Conservation (phyloP, 2,329 filamentous ascomycete genomes). For the Nemania abortiva region DNA sequence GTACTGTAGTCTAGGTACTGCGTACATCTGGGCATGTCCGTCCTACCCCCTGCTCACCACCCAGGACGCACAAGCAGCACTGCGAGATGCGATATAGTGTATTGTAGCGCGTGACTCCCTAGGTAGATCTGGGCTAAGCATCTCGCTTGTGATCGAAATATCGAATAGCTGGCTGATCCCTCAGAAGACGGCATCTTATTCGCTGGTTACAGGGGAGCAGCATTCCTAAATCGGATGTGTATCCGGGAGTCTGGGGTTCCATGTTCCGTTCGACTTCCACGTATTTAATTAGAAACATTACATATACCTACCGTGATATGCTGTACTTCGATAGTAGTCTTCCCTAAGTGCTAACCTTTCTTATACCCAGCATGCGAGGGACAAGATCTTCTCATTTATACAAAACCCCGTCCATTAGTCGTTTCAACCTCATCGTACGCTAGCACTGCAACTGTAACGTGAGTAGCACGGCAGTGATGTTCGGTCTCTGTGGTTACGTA, state of each 20-base stretch:
- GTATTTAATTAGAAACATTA: conserved; percentile 15
- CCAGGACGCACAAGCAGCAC: conserved; percentile 24
- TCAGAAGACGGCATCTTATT: conserved; percentile 32
- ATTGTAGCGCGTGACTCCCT: conserved; percentile 22
- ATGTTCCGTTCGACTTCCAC: conserved; percentile 21
- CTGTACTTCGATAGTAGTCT: conserved; percentile 17
- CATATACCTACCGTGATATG: conserved; percentile 17
- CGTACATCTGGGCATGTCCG: conserved; percentile 26
- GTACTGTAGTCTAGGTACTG: not conserved
- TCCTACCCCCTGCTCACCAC: conserved; percentile 27
- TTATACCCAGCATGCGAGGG: not conserved
- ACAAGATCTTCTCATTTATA: not conserved
- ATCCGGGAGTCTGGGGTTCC: conserved; percentile 39
- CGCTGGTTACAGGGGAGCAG: conserved; percentile 30
- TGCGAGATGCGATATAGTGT: conserved; percentile 38
- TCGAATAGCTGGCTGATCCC: conserved; percentile 20
- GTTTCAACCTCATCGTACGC: not conserved
- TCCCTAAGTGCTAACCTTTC: not conserved
- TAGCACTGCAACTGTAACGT: not conserved
- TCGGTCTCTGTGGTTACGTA: not conserved
- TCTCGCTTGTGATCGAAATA: conserved; percentile 40
- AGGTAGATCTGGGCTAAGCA: conserved; percentile 38
- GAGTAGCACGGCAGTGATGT: too few relatives aligned
- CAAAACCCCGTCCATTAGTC: not conserved
- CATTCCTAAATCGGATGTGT: conserved; percentile 43